Conservation (phyloP, 2,329 filamentous ascomycete genomes). For the Aspergillus ruber region DNA sequence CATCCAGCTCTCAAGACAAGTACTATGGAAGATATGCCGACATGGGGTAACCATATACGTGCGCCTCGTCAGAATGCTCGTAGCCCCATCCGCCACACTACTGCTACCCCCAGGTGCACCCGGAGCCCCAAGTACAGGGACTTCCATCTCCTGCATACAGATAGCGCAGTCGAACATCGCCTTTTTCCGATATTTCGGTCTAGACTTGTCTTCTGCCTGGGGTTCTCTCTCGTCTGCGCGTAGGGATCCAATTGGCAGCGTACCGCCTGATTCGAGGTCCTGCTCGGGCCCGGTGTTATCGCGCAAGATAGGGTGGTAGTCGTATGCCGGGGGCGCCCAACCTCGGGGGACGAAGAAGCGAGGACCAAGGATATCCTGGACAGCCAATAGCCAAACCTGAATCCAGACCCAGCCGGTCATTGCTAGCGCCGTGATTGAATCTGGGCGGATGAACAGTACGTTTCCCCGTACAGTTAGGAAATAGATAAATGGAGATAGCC, state of each 20-base stretch:
- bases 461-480: slow-evolving; percentile 76
- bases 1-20: slow-evolving; percentile 95
- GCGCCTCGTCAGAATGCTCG: slow-evolving; percentile 68
- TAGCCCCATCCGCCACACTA: slow-evolving; percentile 37
- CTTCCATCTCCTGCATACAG: slow-evolving; percentile 84
- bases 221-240: slow-evolving; percentile 38
- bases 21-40: slow-evolving; percentile 88
- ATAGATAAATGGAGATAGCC: slow-evolving; percentile 75
- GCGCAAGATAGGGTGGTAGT: slow-evolving; percentile 86
- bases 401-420: slow-evolving; percentile 78
- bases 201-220: slow-evolving; percentile 39
- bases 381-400: slow-evolving; percentile 70
- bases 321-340: slow-evolving; percentile 64
- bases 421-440: slow-evolving; percentile 57
- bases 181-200: slow-evolving; percentile 45
- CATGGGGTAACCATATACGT: slow-evolving; percentile 97
- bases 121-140: slow-evolving; percentile 60
- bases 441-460: slow-evolving; percentile 68
- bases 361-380: slow-evolving; percentile 79
- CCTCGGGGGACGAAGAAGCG: slow-evolving; percentile 73
- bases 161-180: slow-evolving; percentile 84
- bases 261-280: slow-evolving; percentile 64
- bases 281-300: slow-evolving; percentile 52
- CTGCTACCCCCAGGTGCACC: slow-evolving; percentile 46
- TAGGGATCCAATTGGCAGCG: slow-evolving; percentile 68